These are phyloP conservation scores for Nigrospora sphaerica DNA, from an alignment of 2,329 filamentous ascomycete species.

Conservation along the genomic window DNA sequence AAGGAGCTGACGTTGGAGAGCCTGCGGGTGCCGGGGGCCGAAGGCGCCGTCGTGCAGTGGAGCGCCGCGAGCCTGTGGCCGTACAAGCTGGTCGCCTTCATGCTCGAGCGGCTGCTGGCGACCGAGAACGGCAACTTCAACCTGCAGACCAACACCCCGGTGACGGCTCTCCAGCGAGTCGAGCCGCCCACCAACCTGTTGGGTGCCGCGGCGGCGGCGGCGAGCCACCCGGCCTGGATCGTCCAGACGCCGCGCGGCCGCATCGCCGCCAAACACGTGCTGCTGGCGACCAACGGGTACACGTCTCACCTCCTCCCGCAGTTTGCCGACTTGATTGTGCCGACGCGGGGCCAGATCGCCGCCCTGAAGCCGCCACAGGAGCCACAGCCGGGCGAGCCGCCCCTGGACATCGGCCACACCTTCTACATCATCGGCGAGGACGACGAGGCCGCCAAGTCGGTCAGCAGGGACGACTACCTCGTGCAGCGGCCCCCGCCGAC, in stretches of 20 bases:
- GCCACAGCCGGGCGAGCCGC: conserved; percentile 1
- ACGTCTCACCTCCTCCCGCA: conserved; percentile 67
- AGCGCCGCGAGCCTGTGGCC: conserved; percentile 70
- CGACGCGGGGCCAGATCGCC: conserved; percentile 67
- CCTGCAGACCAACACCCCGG: conserved; percentile 68
- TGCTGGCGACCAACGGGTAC: conserved; percentile 80
- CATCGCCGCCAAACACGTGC: conserved; percentile 54
- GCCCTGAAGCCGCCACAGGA: conserved; percentile 51
- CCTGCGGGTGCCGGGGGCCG: conserved; percentile 48
- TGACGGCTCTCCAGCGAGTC: conserved; percentile 36
- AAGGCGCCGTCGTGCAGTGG: conserved; percentile 57
- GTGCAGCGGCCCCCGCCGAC: conserved; percentile 56
- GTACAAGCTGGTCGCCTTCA: conserved; percentile 72
- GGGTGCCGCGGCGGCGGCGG: conserved; percentile 7
- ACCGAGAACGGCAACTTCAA: conserved; percentile 46
- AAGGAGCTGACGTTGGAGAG: conserved; percentile 32
- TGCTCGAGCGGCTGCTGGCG: conserved; percentile 53
- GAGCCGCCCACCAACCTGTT: conserved; percentile 9
- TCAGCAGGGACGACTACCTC: conserved; percentile 61
- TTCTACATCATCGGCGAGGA: conserved; percentile 52
- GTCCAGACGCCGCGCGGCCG: conserved; percentile 63
- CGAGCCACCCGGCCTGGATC: conserved; percentile 38
- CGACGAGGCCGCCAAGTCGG: conserved; percentile 8
- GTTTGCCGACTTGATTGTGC: conserved; percentile 67
- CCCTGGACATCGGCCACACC: conserved; percentile 42